Conservation (phyloP, 371 early-diverging fungal species). For the Rhizopus sp. region DNA sequence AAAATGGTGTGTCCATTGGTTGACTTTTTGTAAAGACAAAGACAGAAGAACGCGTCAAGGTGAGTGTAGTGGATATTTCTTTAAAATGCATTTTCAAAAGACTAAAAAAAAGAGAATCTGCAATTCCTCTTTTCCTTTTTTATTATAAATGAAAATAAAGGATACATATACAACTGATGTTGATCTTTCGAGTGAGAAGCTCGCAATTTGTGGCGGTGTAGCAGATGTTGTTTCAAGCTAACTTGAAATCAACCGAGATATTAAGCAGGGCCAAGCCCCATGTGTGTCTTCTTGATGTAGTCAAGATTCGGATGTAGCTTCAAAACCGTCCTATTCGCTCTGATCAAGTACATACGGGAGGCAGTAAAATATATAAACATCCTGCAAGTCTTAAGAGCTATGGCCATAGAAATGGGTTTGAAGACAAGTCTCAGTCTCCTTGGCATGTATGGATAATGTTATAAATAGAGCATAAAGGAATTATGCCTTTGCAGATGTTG, state of each 20-base stretch:
- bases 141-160: no score
- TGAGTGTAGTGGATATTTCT: no score
- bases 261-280: neutral
- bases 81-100: neutral
- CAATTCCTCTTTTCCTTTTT: neutral
- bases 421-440: constrained; percentile 35
- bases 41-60: neutral
- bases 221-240: constrained; percentile 72
- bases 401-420: constrained; percentile 76
- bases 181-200: constrained; percentile 54
- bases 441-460: no score
- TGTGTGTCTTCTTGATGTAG: constrained; percentile 79
- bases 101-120: constrained; percentile 1
- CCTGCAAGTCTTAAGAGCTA: constrained; percentile 55
- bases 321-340: constrained; percentile 39
- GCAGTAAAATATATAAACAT: constrained; percentile 60
- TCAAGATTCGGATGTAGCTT: constrained; percentile 87
- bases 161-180: constrained; percentile 50
- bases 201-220: constrained; percentile 67
- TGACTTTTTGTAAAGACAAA: neutral
- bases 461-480: no score
- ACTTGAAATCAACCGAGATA: neutral
- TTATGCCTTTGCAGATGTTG: no score
- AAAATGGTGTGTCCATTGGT: no score
- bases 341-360: constrained; percentile 5